A percentile compares a stretch with the other conserved stretches of the same genome.
Conservation (phyloP, 352 stramenopile genomes). For the Pythium aristosporum region DNA sequence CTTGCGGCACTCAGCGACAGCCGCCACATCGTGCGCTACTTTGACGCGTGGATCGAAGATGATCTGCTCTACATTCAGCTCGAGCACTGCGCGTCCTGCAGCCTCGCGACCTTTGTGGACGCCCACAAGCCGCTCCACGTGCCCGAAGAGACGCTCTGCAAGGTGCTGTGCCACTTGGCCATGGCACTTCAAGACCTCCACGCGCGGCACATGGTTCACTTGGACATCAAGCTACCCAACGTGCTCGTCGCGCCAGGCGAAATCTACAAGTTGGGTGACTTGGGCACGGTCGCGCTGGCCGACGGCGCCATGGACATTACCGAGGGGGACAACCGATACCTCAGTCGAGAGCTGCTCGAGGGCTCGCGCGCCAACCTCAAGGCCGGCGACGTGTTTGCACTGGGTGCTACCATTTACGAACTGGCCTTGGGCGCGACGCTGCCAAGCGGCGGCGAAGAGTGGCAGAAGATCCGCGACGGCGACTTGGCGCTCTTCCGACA, state of each 20-base stretch:
- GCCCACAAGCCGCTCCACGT: constrained; percentile 62
- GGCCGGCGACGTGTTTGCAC: constrained; percentile 81
- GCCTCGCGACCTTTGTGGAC: constrained; percentile 60
- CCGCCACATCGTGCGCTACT: constrained; percentile 83
- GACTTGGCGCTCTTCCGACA: constrained; percentile 82
- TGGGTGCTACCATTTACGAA: constrained; percentile 85
- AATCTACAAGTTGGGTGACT: constrained; percentile 80
- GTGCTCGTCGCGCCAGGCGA: constrained; percentile 60
- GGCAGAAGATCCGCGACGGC: constrained; percentile 85
- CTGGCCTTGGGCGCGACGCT: constrained; percentile 68
- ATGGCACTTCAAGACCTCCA: constrained; percentile 84
- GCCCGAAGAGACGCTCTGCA: constrained; percentile 71
- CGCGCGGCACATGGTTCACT: constrained; percentile 81
- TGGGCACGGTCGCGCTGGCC: constrained; percentile 76
- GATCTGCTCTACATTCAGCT: constrained; percentile 88
- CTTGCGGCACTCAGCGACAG: constrained; percentile 76
- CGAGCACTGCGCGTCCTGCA: constrained; percentile 70
- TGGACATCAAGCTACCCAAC: constrained; percentile 89
- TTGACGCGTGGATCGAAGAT: constrained; percentile 88
- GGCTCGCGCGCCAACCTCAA: constrained; percentile 74
- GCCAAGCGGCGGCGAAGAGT: constrained; percentile 74
- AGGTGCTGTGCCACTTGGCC: constrained; percentile 72
- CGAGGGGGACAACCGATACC: constrained; percentile 84
- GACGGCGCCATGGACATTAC: constrained; percentile 86
- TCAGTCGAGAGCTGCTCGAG: constrained; percentile 81